Evolutionary conservation across 148 eudicot species (phyloP), one percentile per base, ranked within the genome.

Genomic region (Cornus controversa): DNA sequence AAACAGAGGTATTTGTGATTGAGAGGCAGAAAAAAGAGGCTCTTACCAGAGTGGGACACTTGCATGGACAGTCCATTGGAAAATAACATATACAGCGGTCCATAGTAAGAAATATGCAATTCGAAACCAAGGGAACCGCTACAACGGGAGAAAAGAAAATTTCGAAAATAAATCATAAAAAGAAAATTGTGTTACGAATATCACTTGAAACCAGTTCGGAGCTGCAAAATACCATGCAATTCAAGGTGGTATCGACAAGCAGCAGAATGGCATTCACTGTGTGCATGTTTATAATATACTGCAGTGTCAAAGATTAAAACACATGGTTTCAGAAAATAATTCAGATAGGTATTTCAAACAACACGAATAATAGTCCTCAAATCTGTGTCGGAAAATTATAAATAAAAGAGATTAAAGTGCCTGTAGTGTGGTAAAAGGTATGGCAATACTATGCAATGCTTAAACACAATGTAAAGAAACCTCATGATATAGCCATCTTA

Each of bases 111-210:
- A 90, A 73, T 93, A 93, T 47, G 93, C 93, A 74, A 93, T 91
- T 70, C 98, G 80, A 77, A 93, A 93, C 92, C 92, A 92, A 13
- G 98, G 96, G 73, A 92, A 94, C 29, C 90, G 76, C 98, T 94
- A 93, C 11, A 37, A 74, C 8, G 16, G 45, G 10, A 40, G 10
- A 40, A 40, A 4, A 40, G 10, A 40, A 40, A 4, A 40, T 3
- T 6, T 40, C 8, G 6, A 3, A 25, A 28, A 25, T 9, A 29
- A 34, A 24, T 50, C 78, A 64, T 58, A 54, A 57, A 58, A 37
- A 14, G 14, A 74, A 74, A 29, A n/a, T 9, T 22, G 28, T 13
- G 18, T 40, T 58, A 45, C 10, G 23, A 6, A 45, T 16, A 74
- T 57, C 54, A 50, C 28, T 3, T 36, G 63, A 18, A 50, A 69